phyloP scores from a whole-genome alignment of 192 early-diverging fungal genomes.

The Chytriomyces sp. region DNA sequence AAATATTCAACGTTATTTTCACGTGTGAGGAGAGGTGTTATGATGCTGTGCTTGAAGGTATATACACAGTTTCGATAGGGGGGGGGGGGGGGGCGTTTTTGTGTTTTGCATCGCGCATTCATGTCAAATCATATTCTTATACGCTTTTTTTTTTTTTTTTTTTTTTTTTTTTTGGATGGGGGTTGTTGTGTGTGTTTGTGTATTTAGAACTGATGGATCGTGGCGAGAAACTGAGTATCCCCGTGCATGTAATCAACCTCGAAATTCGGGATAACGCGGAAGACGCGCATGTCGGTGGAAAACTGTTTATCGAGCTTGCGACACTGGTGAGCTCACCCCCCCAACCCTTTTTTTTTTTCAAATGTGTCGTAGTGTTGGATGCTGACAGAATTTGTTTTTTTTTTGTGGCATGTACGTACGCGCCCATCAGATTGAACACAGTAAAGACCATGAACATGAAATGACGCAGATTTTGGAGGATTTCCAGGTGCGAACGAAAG shows the following conservation, averaged over 20 bases:
- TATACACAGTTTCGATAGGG: too few relatives aligned
- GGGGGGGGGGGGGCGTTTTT: too few relatives aligned
- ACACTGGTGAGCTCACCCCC: constrained; percentile 56
- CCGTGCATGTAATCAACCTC: constrained; percentile 91
- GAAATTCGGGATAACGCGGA: constrained; percentile 95
- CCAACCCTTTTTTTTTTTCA: neutral
- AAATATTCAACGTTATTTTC: constrained; percentile 88
- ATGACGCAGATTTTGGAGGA: constrained; percentile 80
- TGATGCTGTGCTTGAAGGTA: constrained; percentile 92
- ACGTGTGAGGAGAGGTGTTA: constrained; percentile 96
- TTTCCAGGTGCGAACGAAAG: constrained; percentile 60
- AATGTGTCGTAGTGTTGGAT: neutral
- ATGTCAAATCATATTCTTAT: constrained; percentile 4
- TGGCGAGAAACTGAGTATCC: constrained; percentile 65
- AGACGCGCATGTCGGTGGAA: constrained; percentile 83
- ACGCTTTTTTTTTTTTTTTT: neutral
- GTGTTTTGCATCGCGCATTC: neutral
- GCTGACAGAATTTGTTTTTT: neutral
- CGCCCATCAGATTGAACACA: constrained; percentile 56
- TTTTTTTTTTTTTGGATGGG: neutral
- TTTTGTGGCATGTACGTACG: neutral
- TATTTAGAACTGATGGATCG: constrained; percentile 77
- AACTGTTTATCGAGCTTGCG: constrained; percentile 82
- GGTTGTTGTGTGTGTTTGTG: neutral
- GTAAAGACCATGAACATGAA: constrained; percentile 81